Evolutionary conservation across 2,329 filamentous ascomycete genomes (phyloP).

Genomic region (Penicillium sp.): DNA sequence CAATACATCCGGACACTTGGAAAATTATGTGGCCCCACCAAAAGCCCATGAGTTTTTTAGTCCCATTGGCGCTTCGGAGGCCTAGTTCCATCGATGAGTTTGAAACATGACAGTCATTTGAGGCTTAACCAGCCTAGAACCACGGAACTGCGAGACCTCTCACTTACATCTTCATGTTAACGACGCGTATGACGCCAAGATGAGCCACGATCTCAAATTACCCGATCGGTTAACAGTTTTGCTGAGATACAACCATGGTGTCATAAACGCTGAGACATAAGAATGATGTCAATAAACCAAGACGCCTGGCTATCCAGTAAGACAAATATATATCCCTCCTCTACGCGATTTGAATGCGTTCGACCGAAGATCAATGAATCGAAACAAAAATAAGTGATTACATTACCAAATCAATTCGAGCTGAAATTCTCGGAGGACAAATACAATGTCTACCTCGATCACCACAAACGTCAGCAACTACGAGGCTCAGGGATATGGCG

Average conservation of each 20-base stretch:
- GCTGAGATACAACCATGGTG: not conserved
- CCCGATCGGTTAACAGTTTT: not conserved
- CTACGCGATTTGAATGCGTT: not conserved
- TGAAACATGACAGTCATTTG: not conserved
- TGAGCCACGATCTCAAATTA: not conserved
- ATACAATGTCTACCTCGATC: constrained; percentile 46
- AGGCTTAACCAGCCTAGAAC: not conserved
- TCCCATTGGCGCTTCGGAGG: not conserved
- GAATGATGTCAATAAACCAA: not conserved
- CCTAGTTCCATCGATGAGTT: not conserved
- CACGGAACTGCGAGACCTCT: not conserved
- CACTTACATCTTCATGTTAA: not conserved
- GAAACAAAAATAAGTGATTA: not conserved
- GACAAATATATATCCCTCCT: not conserved
- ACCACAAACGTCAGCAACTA: constrained; percentile 74
- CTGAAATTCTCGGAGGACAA: not conserved
- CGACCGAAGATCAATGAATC: not conserved
- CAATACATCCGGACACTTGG: no score
- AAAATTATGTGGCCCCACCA: no score
- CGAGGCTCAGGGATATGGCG: constrained; percentile 57
- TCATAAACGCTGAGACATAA: not conserved
- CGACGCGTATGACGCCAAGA: not conserved
- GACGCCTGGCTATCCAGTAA: not conserved
- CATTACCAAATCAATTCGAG: not conserved
- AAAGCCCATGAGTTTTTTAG: no score